These are phyloP conservation scores for Aechmea fasciata DNA, from an alignment of 176 grass and related monocot genomes.

Conservation along the genomic window DNA sequence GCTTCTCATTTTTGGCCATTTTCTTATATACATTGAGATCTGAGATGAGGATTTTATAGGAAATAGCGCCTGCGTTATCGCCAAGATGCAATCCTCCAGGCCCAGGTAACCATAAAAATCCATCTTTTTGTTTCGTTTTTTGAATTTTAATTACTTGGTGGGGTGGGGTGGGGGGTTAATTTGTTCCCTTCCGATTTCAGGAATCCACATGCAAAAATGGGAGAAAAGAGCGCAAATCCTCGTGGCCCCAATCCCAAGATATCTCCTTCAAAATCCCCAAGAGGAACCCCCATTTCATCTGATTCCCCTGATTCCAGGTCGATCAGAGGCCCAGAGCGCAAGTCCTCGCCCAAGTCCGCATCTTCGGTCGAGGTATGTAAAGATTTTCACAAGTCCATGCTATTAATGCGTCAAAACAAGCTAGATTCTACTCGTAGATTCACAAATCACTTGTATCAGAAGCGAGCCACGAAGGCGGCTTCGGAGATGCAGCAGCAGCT, in stretches of 20 bases:
- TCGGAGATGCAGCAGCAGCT: constrained; percentile 41
- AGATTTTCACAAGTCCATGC: constrained; percentile 2
- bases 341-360: background rate
- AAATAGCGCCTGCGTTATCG: background rate
- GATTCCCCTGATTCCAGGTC: constrained; percentile 10
- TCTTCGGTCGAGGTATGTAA: constrained; percentile 29
- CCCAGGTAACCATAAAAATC: constrained; percentile 33
- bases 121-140: background rate
- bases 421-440: background rate
- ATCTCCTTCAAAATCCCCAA: constrained; percentile 25
- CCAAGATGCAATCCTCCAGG: constrained; percentile 55
- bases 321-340: background rate
- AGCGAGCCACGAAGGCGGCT: background rate
- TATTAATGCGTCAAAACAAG: too few relatives aligned
- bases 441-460: background rate
- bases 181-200: constrained; percentile 13
- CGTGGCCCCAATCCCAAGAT: background rate
- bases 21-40: too few relatives aligned
- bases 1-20: too few relatives aligned
- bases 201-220: constrained; percentile 4
- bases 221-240: constrained; percentile 7
- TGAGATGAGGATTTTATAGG: too few relatives aligned
- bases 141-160: background rate
- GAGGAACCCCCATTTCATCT: background rate
- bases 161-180: too few relatives aligned